Base-by-base conservation (phyloP, 371 early-diverging fungal species). In the Ordospora colligata region DNA sequence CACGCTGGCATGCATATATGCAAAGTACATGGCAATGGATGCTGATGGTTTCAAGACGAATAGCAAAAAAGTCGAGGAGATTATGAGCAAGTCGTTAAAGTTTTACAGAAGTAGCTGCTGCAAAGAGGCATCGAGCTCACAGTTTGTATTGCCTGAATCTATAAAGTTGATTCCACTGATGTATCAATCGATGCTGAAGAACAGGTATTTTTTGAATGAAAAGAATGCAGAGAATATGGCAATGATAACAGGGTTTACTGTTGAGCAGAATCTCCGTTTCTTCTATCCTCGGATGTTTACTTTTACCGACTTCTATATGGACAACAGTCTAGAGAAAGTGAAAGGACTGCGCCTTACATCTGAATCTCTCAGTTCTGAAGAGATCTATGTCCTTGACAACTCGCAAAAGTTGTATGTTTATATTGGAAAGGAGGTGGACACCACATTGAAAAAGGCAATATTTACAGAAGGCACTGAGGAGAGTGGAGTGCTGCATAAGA, bases 231-330 rank as follows among this genome's bases (percentile, higher is more conserved):
- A 63, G 17, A 25, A 44, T 7, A 62, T 72, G 22, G 14, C 40
- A 25, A 25, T 10, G 21, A 27, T 83, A 14, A 63, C 78, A 14
- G 68, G 42, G 42, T 50, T 44, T 40, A 37, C 67, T 19, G 81
- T 84, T 10, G 78, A 82, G 43, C 67, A 80, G 69, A 80, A 40
- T 25, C 54, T 85, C 1, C 64, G 82, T 22, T 77, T 75, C 74
- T 82, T 84, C 68, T 85, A 85, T 75, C 86, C 86, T 14, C 25
- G 83, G 2, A 43, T 84, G 32, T 63, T 85, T 47, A 52, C 67
- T 21, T 69, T 85, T 17, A 75, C 80, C 32, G 80, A 82, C 25
- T 84, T 78, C 58, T 83, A 75, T 63, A 73, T 72, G 8, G 74
- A 79, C 21, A 42, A 73, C 6, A 49, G 45, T 42, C 25, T 81